Percentiles rank a stretch among this genome's conserved stretches.
These are phyloP conservation scores for Calendula officinalis DNA, from an alignment of 129 eudicot genomes.

Conservation along the genomic window DNA sequence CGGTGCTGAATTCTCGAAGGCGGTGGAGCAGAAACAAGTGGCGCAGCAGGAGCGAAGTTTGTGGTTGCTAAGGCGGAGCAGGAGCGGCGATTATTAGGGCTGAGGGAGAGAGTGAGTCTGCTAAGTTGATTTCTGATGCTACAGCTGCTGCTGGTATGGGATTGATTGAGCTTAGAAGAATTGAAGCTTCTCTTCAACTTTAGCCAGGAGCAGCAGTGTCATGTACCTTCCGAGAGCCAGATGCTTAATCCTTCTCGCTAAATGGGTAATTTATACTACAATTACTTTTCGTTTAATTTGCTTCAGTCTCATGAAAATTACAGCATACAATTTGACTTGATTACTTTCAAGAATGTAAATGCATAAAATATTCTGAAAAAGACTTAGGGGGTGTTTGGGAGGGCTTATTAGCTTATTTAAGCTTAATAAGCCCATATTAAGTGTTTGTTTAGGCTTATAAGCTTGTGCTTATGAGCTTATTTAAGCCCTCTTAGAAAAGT, in stretches of 20 bases:
- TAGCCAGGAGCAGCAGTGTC: constrained; percentile 59
- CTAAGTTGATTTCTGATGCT: constrained; percentile 81
- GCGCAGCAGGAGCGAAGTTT: constrained; percentile 88
- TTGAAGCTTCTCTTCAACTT: constrained; percentile 55
- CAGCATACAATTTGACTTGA: too few species aligned
- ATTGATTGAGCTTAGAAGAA: constrained; percentile 82
- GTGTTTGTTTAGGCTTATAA: too few species aligned
- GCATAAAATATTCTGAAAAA: too few species aligned
- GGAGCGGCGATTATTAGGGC: constrained; percentile 76
- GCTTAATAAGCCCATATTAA: too few species aligned
- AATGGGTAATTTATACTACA: neutral
- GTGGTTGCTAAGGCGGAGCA: constrained; percentile 84
- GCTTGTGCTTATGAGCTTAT: too few species aligned
- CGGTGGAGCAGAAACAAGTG: constrained; percentile 96
- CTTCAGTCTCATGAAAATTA: neutral
- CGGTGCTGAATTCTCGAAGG: constrained; percentile 65
- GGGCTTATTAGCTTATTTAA: too few species aligned
- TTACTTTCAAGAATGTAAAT: too few species aligned
- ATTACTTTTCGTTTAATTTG: constrained; percentile 3
- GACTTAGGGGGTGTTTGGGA: too few species aligned
- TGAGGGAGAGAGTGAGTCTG: constrained; percentile 84
- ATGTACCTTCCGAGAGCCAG: constrained; percentile 53
- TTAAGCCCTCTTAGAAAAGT: too few species aligned
- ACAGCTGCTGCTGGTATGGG: constrained; percentile 73
- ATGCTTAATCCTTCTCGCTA: constrained; percentile 37